These are phyloP conservation scores for Cylindrodendrum hubeiense DNA, from an alignment of 2,329 filamentous ascomycete genomes.

Conservation along the genomic window DNA sequence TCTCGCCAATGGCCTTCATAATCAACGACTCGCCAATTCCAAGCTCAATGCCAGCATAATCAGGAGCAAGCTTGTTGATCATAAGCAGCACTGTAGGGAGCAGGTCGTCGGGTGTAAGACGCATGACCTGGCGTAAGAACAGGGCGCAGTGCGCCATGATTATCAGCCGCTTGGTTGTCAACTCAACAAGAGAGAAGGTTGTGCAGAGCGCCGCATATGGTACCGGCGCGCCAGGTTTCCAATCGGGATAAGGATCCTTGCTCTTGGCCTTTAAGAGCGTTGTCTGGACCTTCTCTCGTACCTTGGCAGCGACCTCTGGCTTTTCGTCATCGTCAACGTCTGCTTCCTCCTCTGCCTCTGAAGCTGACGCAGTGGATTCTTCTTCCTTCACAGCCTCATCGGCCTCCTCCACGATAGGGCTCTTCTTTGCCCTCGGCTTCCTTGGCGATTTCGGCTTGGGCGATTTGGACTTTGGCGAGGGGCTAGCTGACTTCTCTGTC, in stretches of 20 bases:
- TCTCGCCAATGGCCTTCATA: constrained; percentile 98
- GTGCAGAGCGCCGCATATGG: constrained; percentile 95
- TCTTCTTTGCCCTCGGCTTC: constrained; percentile 33
- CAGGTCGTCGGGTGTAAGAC: constrained; percentile 88
- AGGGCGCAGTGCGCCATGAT: constrained; percentile 91
- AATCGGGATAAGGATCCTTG: constrained; percentile 93
- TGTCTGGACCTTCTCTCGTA: constrained; percentile 83
- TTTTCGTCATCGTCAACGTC: constrained; percentile 71
- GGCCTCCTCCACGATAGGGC: constrained; percentile 25
- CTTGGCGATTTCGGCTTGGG: constrained; percentile 41
- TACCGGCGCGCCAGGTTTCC: constrained; percentile 88
- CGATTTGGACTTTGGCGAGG: constrained; percentile 41
- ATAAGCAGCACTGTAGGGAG: constrained; percentile 92
- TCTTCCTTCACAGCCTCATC: constrained; percentile 46
- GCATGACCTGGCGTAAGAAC: constrained; percentile 93
- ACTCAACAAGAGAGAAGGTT: constrained; percentile 94
- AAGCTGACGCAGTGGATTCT: constrained; percentile 47
- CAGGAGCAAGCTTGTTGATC: constrained; percentile 97
- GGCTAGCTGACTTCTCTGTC: constrained; percentile 35
- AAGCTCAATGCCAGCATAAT: constrained; percentile 95
- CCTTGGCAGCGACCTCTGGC: constrained; percentile 79
- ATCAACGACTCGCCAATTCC: constrained; percentile 99
- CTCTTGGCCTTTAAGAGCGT: constrained; percentile 75
- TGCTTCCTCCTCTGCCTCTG: constrained; percentile 60
- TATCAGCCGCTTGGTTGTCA: constrained; percentile 90